Base-by-base conservation (phyloP, 2,329 filamentous ascomycete genomes). In the Aureobasidium sp. region DNA sequence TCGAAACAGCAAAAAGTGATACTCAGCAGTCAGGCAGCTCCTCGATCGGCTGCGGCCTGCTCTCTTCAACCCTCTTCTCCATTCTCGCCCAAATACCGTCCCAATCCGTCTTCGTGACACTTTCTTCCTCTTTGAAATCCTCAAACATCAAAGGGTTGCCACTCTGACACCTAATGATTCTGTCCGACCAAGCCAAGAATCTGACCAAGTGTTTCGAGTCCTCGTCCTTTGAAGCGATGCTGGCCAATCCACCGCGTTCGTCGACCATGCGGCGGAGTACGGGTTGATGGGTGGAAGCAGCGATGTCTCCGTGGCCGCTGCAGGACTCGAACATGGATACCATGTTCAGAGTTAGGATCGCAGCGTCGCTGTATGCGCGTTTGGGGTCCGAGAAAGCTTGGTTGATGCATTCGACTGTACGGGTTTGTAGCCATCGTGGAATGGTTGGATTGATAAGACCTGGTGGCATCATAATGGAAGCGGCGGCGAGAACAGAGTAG, bases 1-100 rank as follows among this genome's bases (percentile, higher is more conserved):
- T 15, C 34, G 32, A 34, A 37, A 9, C 32, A 37, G 41, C 41
- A 44, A 44, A 13, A 27, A 6, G 10, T 5, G 26, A 8, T 6
- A 27, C 43, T 59, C 44, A 43, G 27, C 46, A 43, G 32, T 60
- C 57, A 36, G 44, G 46, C 44, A 60, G 15, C 46, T 60, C 57
- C 20, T 60, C 57, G 17, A 60, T 32, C 13, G 57, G 57, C 34
- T 32, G n/a, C 3, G 57, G 46, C 17, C 8, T 12, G 15, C 51
- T 60, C 17, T 60, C 46, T 36, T 60, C 44, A 5, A 60, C 57
- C 27, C 57, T 50, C 29, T 17, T 41, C 36, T 60, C 44, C 57
- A 60, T 60, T 6, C 57, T 39, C 15, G 57, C 34, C 57, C 57
- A 60, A 10, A 60, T 60, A 26, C 48, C 57, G 2, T 60, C 36